Evolutionary conservation across 2,329 filamentous ascomycete species (phyloP), one percentile per base, ranked within the genome.

Genomic region (Venturia aucupariae): DNA sequence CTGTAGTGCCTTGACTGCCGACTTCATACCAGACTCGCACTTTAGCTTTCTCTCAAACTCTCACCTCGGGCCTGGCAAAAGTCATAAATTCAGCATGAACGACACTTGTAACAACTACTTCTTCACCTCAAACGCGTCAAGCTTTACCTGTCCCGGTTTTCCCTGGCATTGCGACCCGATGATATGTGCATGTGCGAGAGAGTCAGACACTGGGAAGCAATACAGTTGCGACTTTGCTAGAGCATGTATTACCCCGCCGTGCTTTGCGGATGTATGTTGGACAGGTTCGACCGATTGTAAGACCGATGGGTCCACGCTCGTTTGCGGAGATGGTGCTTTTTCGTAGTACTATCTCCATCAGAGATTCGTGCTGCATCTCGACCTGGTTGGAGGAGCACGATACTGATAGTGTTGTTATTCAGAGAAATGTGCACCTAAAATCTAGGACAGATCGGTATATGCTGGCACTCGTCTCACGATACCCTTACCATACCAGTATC

Each of bases 181-280:
- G 19, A 35, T 6, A 10, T 32, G 51, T 22, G 51, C 51, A n/a
- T 57, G 51, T 35, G 51, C 51, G 19, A 35, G 51, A 57, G 51
- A 57, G 6, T n/a, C 15, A 17, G n/a, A n/a, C 15, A 35, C 11
- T 19, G 51, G 51, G 4, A 57, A n/a, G 11, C 27, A 24, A 15
- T 57, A 57, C 51, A 32, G 51, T 24, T 57, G 51, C 51, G 51
- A 57, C 30, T 57, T 57, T 35, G 46, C 46, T 8, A 51, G 27
- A 13, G 22, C 22, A 51, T 51, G 46, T 11, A 27, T 11, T 0
- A 27, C 22, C 3, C 46, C 46, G 22, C 46, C 22, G 22, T 51
- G 46, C 46, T 51, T 51, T 51, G 51, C 51, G n/a, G 11, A 57
- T 35, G 30, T 35, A 19, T 57, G 51, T 17, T 57, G 51, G 51